Evolutionary conservation across 306 rosid species (phyloP).

Genomic region (Albizia julibrissin): DNA sequence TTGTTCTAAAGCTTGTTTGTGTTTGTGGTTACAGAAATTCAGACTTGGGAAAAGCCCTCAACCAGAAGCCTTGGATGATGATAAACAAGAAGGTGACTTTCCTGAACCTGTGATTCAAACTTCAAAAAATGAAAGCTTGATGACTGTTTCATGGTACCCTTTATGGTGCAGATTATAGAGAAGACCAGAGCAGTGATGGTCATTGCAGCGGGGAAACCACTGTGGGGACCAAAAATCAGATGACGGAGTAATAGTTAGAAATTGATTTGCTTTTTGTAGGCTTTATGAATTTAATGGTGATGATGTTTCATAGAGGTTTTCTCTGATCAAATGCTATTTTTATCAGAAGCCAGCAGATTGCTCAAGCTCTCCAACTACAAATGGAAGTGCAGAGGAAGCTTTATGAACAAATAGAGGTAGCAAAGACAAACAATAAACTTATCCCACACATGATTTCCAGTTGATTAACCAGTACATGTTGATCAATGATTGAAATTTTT

Average conservation of each 20-base stretch:
- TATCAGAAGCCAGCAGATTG: conserved; percentile 64
- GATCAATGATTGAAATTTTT: conserved; percentile 5
- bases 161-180: conserved; percentile 53
- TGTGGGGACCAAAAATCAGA: conserved; percentile 51
- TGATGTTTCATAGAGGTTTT: conserved; percentile 32
- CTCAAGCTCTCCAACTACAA: conserved; percentile 83
- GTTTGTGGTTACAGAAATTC: conserved; percentile 64
- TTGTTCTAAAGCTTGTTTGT: conserved; percentile 27
- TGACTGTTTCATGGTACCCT: conserved; percentile 10
- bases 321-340: conserved; percentile 40
- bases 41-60: conserved; percentile 83
- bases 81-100: conserved; percentile 66
- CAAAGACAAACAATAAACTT: background rate
- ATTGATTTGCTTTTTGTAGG: conserved; percentile 35
- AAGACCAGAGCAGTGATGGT: conserved; percentile 54
- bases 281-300: conserved; percentile 21
- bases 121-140: conserved; percentile 18
- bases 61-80: conserved; percentile 53
- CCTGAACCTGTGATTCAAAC: conserved; percentile 1
- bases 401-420: conserved; percentile 88
- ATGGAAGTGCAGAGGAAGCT: conserved; percentile 81
- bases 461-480: conserved; percentile 19
- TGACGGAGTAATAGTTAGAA: conserved; percentile 65
- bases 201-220: conserved; percentile 54
- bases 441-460: background rate